Conservation (phyloP, 1,284 basidiomycete genomes). For the Apiotrichum mycotoxinovorans region DNA sequence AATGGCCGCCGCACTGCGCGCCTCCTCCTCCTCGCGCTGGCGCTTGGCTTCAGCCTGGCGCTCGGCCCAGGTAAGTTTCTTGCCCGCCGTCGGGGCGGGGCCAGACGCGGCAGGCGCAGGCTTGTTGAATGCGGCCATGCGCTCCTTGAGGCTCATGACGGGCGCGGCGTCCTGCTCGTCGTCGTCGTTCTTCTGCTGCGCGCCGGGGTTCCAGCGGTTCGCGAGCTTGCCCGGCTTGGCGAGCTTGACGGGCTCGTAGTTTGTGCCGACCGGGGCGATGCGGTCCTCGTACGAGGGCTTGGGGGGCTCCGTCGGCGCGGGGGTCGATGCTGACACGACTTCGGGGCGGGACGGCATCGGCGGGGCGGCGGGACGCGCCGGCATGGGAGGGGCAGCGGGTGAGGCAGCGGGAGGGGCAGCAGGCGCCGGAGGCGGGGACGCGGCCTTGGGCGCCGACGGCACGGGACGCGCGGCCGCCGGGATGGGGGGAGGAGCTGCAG, state of each 20-base stretch:
- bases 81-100: slow-evolving; percentile 39
- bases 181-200: slow-evolving; percentile 31
- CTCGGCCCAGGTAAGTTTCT: slow-evolving; percentile 87
- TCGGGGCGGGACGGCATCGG: slow-evolving; percentile 15
- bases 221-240: slow-evolving; percentile 72
- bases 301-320: slow-evolving; percentile 47
- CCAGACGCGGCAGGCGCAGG: slow-evolving; percentile 8
- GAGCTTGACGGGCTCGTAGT: slow-evolving; percentile 80
- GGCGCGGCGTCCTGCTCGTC: slow-evolving; percentile 37
- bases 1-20: slow-evolving; percentile 59
- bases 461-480: slow-evolving; percentile 28
- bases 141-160: slow-evolving; percentile 34
- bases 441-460: slow-evolving; percentile 51
- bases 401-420: slow-evolving; percentile 33
- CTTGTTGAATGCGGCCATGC: slow-evolving; percentile 40
- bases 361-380: slow-evolving; percentile 21
- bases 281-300: slow-evolving; percentile 73
- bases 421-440: slow-evolving; percentile 47
- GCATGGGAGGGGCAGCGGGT: slow-evolving; percentile 17
- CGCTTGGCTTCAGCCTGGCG: slow-evolving; percentile 81
- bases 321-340: slow-evolving; percentile 30
- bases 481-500: slow-evolving; percentile 41
- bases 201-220: slow-evolving; percentile 68
- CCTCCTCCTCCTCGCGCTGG: slow-evolving; percentile 75
- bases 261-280: slow-evolving; percentile 76